Evolutionary conservation across 192 early-diverging fungal genomes (phyloP), one percentile per base, ranked within the genome.

Genomic region (Coemansia sp.): DNA sequence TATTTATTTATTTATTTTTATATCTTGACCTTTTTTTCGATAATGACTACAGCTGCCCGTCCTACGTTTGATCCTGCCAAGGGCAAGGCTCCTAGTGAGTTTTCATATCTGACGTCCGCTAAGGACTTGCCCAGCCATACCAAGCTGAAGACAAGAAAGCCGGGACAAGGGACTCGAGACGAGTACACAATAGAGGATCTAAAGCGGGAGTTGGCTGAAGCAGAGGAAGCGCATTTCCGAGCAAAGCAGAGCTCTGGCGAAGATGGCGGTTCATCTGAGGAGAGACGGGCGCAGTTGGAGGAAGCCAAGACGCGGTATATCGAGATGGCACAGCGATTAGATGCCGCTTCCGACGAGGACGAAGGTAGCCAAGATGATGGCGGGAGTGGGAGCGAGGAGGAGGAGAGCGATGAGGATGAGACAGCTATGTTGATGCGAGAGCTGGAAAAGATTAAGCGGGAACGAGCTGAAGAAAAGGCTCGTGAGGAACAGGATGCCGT

Each of bases 391-490:
- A 63, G 42, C 5, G 62, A 39, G 16, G 46, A 33, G 33, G 63
- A 65, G 18, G 72, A 74, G 9, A 73, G 70, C 26, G 92, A 94
- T 38, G 95, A 97, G 57, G 96, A 99, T 67, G 93, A 98, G 68
- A 89, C 92, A 5, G 92, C 87, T 26, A 89, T 94, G 73, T 70
- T 99, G 59, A 63, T 92, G 67, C 82, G 84, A n/a, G 91, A 92
- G 68, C 73, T 93, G 24, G 87, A 94, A 76, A 96, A 97, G 77
- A 99, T 99, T 55, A 94, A 94, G 70, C 86, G 87, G 34, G 94
- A 99, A 70, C 84, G 94, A 3, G 90, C 91, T 0, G 92, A 95
- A 64, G 95, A 99, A 68, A 90, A 93, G 76, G 92, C 92, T 40
- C 86, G 93, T 6, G 72, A 85, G 55, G 90, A 74, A 45, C 23